These are phyloP conservation scores for Talaromyces marneffei DNA, from an alignment of 2,329 filamentous ascomycete genomes.

Conservation along the genomic window DNA sequence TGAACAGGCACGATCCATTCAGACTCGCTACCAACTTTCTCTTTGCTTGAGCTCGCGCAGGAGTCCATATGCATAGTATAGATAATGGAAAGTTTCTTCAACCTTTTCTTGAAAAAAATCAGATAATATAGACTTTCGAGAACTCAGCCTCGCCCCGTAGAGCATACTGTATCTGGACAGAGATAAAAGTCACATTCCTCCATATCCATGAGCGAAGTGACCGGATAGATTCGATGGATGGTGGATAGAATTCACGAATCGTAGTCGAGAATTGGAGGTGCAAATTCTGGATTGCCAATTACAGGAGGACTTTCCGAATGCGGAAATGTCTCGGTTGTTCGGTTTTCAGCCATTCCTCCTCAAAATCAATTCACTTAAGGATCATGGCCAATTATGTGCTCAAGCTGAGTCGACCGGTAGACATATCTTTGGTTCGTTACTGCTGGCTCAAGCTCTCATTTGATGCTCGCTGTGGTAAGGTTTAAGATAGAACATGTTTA, in stretches of 20 bases:
- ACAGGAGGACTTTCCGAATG: neutral
- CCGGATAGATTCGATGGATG: neutral
- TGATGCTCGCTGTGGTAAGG: neutral
- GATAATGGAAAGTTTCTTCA: too few relatives aligned
- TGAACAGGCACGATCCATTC: neutral
- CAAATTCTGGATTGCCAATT: neutral
- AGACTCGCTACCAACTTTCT: neutral
- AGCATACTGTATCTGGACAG: neutral
- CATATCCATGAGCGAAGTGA: neutral
- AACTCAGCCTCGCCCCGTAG: neutral
- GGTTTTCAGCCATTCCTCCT: neutral
- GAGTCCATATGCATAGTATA: neutral
- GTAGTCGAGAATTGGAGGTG: neutral
- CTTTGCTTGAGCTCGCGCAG: neutral
- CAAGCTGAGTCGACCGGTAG: neutral
- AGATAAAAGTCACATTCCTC: neutral
- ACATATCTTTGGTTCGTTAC: neutral
- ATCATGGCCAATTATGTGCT: neutral
- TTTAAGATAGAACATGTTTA: too few relatives aligned
- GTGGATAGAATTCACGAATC: neutral
- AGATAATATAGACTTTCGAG: neutral
- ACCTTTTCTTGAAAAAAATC: neutral
- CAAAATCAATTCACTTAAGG: neutral
- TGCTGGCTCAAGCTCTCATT: neutral
- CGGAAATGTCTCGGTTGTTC: neutral